phyloP scores from a whole-genome alignment of 208 protist genomes.

The Perkinsela sp. region DNA sequence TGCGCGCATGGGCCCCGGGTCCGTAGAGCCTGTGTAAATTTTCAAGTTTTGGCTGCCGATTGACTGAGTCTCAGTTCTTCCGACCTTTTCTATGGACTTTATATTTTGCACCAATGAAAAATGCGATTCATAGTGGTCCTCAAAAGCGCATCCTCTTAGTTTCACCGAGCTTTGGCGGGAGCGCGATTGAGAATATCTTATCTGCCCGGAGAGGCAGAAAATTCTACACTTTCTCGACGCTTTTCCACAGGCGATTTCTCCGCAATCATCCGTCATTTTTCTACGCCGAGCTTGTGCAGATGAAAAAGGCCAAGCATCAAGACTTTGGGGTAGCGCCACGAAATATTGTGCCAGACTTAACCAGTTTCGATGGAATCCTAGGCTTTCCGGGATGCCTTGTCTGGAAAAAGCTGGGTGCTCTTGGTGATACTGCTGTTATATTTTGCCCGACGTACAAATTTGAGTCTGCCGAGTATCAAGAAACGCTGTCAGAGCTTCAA shows the following conservation, averaged over 20 bases:
- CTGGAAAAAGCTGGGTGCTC: no score
- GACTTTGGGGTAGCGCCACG: no score
- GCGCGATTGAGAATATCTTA: not conserved
- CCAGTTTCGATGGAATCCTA: not conserved
- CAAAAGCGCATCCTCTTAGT: not conserved
- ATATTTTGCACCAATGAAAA: no score
- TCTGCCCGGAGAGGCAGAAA: not conserved
- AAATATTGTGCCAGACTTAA: not conserved
- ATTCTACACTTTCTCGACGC: not conserved
- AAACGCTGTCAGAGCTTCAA: not conserved
- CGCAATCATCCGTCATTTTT: not conserved
- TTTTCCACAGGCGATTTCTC: not conserved
- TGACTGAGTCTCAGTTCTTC: no score
- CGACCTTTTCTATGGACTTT: no score
- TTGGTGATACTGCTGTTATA: no score
- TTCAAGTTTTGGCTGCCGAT: no score
- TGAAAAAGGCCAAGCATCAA: no score
- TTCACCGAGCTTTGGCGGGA: not conserved
- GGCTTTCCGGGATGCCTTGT: not conserved
- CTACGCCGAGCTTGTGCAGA: no score
- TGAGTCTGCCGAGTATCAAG: not conserved
- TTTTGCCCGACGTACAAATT: no score
- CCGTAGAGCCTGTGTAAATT: no score
- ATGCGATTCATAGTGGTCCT: no score
- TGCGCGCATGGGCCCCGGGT: slow-evolving; percentile 34